These are phyloP conservation scores for Blastobotrys petasosporus DNA, from an alignment of 1,139 yeast species.

Conservation along the genomic window DNA sequence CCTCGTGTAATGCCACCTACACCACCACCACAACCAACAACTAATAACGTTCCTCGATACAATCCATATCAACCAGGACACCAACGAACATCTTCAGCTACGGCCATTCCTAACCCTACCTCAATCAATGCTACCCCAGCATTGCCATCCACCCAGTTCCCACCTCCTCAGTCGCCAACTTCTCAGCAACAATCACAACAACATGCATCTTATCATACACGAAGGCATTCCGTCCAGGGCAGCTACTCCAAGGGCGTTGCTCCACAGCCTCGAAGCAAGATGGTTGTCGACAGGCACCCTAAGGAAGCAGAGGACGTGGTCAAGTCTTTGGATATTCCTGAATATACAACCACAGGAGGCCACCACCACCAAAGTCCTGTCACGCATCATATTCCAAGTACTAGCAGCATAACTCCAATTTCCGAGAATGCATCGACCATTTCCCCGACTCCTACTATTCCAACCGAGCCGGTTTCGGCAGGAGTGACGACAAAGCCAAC, in stretches of 20 bases:
- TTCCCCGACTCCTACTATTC: slow-evolving; percentile 2
- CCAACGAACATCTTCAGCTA: slow-evolving; percentile 11
- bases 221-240: slow-evolving; percentile 28
- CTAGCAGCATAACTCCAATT: slow-evolving; percentile 10
- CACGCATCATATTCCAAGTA: slow-evolving; percentile 15
- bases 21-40: neutral
- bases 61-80: slow-evolving; percentile 1
- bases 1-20: no score
- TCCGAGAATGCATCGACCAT: slow-evolving; percentile 5
- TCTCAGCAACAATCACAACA: slow-evolving; percentile 16
- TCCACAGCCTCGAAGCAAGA: neutral
- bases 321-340: slow-evolving; percentile 23
- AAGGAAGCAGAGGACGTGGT: slow-evolving; percentile 21
- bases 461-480: neutral
- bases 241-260: slow-evolving; percentile 24
- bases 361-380: slow-evolving; percentile 8
- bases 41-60: slow-evolving; percentile 4
- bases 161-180: neutral
- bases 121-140: slow-evolving; percentile 4
- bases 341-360: slow-evolving; percentile 8
- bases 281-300: slow-evolving; percentile 4
- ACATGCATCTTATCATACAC: slow-evolving; percentile 19
- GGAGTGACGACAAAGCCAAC: slow-evolving; percentile 7
- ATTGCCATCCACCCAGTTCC: neutral
- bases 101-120: slow-evolving; percentile 10